Base-by-base conservation (phyloP, 2,329 filamentous ascomycete species). In the Claviceps digitariae region DNA sequence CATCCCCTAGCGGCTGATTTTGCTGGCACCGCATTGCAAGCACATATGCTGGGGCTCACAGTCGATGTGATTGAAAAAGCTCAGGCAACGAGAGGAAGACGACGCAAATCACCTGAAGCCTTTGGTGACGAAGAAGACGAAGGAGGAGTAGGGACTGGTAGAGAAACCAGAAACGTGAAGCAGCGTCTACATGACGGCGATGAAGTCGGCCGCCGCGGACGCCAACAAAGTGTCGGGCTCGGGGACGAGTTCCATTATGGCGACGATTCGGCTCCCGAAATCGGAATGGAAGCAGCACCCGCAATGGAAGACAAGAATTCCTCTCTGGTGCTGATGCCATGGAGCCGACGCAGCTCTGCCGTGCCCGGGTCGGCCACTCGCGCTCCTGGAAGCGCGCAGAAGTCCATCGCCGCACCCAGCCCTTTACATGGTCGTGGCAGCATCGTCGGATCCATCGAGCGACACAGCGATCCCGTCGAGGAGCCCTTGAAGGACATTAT, bases 281-380 rank as follows among this genome's bases (percentile, higher is more conserved):
- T 87, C 25, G 86, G 83, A 21, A 81, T 87, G 67, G 80, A 87
- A 44, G 84, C 79, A 1, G 78, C 74, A 0, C 75, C 79, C 0
- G 77, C 79, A 8, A 75, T 93, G 52, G 79, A 81, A 4, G 86
- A 94, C 55, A 78, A 83, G 52, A 77, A 78, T 47, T 76, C 74
- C 1, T 76, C 73, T 2, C 73, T 72, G 17, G 64, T 76, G 17
- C 64, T 76, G 53, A 67, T 74, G 62, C 77, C 77, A 4, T 79
- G 77, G 77, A 77, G 75, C 56, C 73, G 73, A 3, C 57, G 62
- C 12, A 69, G 67, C 3, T 79, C 75, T 0, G 62, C 66, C 3
- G 63, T 73, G 1, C 75, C 72, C 0, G 70, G 71, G 13, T 79
- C 77, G 0, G 73, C 72, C 3, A 60, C 71, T 38, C 73, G 71